Base-by-base conservation (phyloP, 306 rosid species). In the Glycine tomentella region DNA sequence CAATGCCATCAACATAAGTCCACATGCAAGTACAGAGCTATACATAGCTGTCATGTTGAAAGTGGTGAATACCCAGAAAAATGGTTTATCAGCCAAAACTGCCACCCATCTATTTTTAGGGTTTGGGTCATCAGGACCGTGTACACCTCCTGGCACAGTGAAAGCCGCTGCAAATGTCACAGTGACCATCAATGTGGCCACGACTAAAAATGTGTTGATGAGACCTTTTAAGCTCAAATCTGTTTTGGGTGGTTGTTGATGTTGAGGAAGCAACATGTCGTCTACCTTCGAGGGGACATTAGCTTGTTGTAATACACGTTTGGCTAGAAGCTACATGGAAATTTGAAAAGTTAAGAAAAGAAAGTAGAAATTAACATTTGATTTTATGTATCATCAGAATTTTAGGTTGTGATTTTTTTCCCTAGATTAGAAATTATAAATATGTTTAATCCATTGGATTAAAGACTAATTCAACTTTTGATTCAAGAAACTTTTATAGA, bases 101-200 rank as follows among this genome's bases (percentile, higher is more conserved):
- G 74, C 80, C 25, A 48, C 63, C 2, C 70, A 68, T 36, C 66
- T 36, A 2, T 8, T 4, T 49, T 16, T 75, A 0, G 81, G 38
- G 31, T 50, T 12, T 5, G 63, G 73, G 7, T 42, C 75, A 12
- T 80, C 82, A 1, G 68, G 16, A 2, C 73, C 1, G 64, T 34
- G 12, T 4, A 66, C 12, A 9, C 80, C 55, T 9, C 82, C 79
- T 0, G 89, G 87, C 61, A 83, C 8, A 3, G 78, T 72, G 51
- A 86, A 80, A 4, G 78, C 79, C 7, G 85, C 89, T 0, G 81
- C 78, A 38, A 86, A 87, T 12, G 90, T 72, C 4, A 87, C 85
- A 0, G 82, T 81, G 11, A 64, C 67, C 9, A 87, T 38, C 3
- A 87, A 64, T 2, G 61, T 77, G 2, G 86, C 16, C 46, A 87